Conservation (phyloP, 306 rosid genomes). For the Vigna unguiculata region DNA sequence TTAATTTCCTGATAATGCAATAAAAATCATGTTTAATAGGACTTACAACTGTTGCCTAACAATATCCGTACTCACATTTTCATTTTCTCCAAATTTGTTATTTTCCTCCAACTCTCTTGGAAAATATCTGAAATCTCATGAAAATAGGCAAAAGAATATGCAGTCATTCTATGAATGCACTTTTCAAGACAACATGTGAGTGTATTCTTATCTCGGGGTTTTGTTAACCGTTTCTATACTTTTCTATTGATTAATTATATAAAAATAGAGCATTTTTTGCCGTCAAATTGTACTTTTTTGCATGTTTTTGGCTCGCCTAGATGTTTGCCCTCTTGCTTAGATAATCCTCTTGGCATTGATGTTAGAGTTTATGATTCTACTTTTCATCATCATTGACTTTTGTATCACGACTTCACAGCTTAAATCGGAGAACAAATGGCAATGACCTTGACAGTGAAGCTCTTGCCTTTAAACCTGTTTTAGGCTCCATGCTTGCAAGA, state of each 20-base stretch:
- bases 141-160: constrained; percentile 20
- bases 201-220: constrained; percentile 10
- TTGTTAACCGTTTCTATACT: constrained; percentile 9
- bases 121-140: constrained; percentile 18
- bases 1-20: constrained; percentile 31
- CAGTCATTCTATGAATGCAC: constrained; percentile 9
- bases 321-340: constrained; percentile 8
- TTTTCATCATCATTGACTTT: constrained; percentile 41
- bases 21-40: constrained; percentile 14
- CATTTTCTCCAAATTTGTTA: constrained; percentile 2
- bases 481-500: constrained; percentile 96
- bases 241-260: neutral
- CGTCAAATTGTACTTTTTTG: neutral
- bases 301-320: neutral
- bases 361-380: constrained; percentile 6
- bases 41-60: neutral
- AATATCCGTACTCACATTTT: constrained; percentile 21
- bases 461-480: constrained; percentile 80
- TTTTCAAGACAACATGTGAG: constrained; percentile 7
- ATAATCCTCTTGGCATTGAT: constrained; percentile 37
- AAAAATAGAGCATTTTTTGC: neutral
- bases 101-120: neutral
- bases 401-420: constrained; percentile 58
- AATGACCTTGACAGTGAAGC: constrained; percentile 86
- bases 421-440: constrained; percentile 62